phyloP scores from a whole-genome alignment of 2,329 filamentous ascomycete genomes.

The Aspergillus intermedius region DNA sequence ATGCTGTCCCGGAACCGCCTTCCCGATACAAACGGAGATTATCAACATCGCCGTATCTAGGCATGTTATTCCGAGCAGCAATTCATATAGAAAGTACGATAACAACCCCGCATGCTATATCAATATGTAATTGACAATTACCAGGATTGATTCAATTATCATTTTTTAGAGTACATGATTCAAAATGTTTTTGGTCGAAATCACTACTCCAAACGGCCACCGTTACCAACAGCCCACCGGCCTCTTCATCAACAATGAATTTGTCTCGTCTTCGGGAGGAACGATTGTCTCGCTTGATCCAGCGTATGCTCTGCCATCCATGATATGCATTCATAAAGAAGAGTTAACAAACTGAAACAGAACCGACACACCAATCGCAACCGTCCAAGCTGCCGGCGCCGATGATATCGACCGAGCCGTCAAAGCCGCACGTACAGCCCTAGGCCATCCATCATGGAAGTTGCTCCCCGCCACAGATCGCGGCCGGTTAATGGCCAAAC shows the following conservation, averaged over 20 bases:
- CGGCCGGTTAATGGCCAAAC: constrained; percentile 59
- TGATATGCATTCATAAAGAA: constrained; percentile 2
- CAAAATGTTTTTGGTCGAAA: constrained; percentile 60
- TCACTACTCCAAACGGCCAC: constrained; percentile 65
- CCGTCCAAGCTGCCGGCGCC: constrained; percentile 55
- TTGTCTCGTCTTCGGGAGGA: constrained; percentile 59
- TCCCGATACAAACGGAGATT: no score
- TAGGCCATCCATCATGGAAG: constrained; percentile 31
- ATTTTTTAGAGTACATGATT: no score
- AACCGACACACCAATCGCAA: constrained; percentile 61
- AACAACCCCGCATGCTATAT: no score
- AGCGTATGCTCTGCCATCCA: constrained; percentile 28
- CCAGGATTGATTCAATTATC: no score
- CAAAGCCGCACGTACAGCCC: constrained; percentile 28
- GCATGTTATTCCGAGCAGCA: no score
- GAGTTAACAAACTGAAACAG: constrained; percentile 28
- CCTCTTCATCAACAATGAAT: constrained; percentile 81
- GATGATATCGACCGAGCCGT: constrained; percentile 30
- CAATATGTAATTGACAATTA: no score
- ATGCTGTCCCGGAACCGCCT: no score
- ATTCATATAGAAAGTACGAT: no score
- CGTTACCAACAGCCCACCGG: constrained; percentile 67
- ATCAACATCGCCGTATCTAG: no score
- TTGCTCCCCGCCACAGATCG: constrained; percentile 49
- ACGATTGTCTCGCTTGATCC: constrained; percentile 65